These are phyloP conservation scores for Suillus tomentosus DNA, from an alignment of 768 basidiomycete genomes.

Conservation along the genomic window DNA sequence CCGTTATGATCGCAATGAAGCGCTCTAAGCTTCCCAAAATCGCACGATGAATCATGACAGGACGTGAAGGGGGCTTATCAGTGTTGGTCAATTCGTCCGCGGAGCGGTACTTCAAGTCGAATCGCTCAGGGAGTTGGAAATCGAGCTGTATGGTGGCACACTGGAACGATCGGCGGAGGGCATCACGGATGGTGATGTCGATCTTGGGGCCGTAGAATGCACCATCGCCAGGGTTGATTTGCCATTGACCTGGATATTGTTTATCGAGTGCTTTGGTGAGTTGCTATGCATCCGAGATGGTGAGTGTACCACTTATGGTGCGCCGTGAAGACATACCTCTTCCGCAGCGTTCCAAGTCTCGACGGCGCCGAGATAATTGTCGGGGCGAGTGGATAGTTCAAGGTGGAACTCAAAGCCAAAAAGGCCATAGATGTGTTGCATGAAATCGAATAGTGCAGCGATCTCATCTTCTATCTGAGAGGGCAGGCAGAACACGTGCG, in stretches of 20 bases:
- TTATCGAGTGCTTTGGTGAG: slow-evolving; percentile 81
- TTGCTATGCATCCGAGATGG: slow-evolving; percentile 54
- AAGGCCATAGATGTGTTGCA: slow-evolving; percentile 88
- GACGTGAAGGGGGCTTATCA: slow-evolving; percentile 62
- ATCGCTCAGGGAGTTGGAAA: slow-evolving; percentile 96
- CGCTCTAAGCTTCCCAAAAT: slow-evolving; percentile 93
- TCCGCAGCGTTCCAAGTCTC: slow-evolving; percentile 93
- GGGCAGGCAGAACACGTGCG: slow-evolving; percentile 98
- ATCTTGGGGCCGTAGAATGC: slow-evolving; percentile 99
- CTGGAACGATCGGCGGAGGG: slow-evolving; percentile 91
- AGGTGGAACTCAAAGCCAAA: slow-evolving; percentile 96
- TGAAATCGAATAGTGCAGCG: slow-evolving; percentile 86
- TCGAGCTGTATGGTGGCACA: slow-evolving; percentile 99
- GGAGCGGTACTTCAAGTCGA: slow-evolving; percentile 90
- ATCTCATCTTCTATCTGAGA: slow-evolving; percentile 91
- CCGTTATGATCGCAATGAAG: slow-evolving; percentile 96
- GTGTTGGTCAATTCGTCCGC: slow-evolving; percentile 58
- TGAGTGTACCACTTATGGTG: slow-evolving; percentile 4
- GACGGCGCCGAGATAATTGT: slow-evolving; percentile 87
- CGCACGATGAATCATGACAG: slow-evolving; percentile 98
- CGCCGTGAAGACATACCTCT: slow-evolving; percentile 46
- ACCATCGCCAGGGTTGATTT: slow-evolving; percentile 92
- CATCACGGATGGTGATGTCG: slow-evolving; percentile 95
- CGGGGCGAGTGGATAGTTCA: slow-evolving; percentile 94
- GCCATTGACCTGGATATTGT: slow-evolving; percentile 87